Percentiles rank a stretch among this genome's conserved stretches.
Evolutionary conservation across 176 grass and related monocot genomes (phyloP).

Genomic region (Rhipidocladum racemiflorum): DNA sequence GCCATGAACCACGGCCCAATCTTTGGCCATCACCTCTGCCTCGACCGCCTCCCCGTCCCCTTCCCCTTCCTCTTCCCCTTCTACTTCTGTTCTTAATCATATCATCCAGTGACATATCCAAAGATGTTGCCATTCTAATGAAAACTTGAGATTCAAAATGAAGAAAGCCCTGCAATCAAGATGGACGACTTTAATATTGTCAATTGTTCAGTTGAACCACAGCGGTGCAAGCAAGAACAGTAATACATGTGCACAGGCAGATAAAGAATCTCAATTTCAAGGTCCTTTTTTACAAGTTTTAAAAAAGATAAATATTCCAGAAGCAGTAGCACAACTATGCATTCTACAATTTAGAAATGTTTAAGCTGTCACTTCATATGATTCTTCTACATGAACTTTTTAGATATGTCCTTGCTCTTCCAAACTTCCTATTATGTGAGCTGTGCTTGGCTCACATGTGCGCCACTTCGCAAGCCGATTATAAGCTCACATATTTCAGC

Average conservation of each 20-base stretch:
- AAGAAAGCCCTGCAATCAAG: constrained; percentile 30
- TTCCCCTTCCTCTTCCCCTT: constrained; percentile 67
- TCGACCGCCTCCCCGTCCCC: constrained; percentile 46
- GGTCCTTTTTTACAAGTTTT: not conserved
- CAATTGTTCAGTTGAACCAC: not conserved
- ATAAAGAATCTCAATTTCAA: not conserved
- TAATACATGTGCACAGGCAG: not conserved
- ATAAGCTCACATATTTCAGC: not conserved
- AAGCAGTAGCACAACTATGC: not conserved
- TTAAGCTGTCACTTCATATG: not conserved
- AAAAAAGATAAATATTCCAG: not conserved
- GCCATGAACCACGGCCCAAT: constrained; percentile 51
- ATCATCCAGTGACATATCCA: constrained; percentile 83
- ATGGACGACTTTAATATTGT: constrained; percentile 17
- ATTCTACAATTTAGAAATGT: not conserved
- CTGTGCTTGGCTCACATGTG: not conserved
- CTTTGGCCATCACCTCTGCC: constrained; percentile 48
- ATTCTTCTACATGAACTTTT: not conserved
- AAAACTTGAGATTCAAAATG: constrained; percentile 14
- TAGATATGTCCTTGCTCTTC: not conserved
- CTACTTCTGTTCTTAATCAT: constrained; percentile 72
- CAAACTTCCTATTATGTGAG: not conserved
- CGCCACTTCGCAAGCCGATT: not conserved
- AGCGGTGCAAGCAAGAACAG: not conserved
- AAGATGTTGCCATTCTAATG: constrained; percentile 52